Evolutionary conservation across 2,329 filamentous ascomycete genomes (phyloP), one percentile per base, ranked within the genome.

Genomic region (Neopestalotiopsis clavispora): DNA sequence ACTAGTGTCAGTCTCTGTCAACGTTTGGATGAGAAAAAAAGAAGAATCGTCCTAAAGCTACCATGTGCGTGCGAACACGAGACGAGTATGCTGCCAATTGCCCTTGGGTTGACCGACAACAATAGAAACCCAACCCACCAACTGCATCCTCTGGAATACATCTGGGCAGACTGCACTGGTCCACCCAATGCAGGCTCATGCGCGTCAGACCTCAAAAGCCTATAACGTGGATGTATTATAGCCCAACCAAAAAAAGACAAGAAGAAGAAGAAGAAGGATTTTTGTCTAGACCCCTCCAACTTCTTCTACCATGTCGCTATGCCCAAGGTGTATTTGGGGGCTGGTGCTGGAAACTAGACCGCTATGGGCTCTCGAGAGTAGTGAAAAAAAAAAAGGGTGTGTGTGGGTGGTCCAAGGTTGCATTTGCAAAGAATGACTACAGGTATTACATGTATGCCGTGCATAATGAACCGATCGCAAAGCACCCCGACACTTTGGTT

Each of bases 201-300:
- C 28, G 13, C 30, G 61, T 64, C 61, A 62, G 40, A 20, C 14
- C 13, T 34, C 34, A 38, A 38, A 38, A 4, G 9, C 40, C 20
- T 64, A 64, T 64, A 64, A 52, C 40, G 28, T 17, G 1, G 13
- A 14, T 34, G 57, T 59, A 30, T 59, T 59, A 59, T 59, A 30
- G 14, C 30, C 23, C 57, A 59, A 52, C 20, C 45, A 9, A 17
- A 52, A n/a, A 28, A 28, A 28, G 4, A 28, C 0, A 4, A 28
- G 23, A 28, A 28, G 23, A 28, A 28, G 23, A 28, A 28, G 23
- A 28, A 52, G 45, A 20, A 9, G 20, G 45, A 17, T 20, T 28
- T 28, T 28, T 28, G 23, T 28, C 23, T 4, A 28, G 23, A 28
- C 17, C 45, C 34, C 34, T 38, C 34, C 34, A 38, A 7, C 34